Conservation (phyloP, 2,329 filamentous ascomycete species). For the Ophiostoma ips region DNA sequence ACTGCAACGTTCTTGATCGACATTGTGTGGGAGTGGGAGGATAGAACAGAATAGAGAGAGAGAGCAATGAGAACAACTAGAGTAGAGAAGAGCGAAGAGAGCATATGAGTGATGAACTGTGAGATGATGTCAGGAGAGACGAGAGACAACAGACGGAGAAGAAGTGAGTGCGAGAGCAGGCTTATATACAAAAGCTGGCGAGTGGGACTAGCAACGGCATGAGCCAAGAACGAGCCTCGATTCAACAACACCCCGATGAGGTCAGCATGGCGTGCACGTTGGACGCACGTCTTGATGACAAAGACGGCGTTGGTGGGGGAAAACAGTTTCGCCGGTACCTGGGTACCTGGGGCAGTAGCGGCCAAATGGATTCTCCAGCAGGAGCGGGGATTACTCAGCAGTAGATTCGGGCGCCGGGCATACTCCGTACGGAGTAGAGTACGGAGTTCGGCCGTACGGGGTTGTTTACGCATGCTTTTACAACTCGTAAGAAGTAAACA, state of each 20-base stretch:
- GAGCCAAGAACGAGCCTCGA: not conserved
- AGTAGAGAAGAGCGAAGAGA: too few species aligned
- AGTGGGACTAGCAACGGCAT: not conserved
- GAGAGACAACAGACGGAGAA: not conserved
- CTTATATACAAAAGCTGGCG: not conserved
- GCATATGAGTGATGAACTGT: too few species aligned
- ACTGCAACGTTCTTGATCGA: conserved; percentile 23
- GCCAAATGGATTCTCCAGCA: too few species aligned
- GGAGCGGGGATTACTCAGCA: not conserved
- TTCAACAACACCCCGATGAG: not conserved
- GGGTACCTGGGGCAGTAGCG: not conserved
- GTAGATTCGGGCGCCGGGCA: too few species aligned
- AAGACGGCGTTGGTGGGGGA: not conserved
- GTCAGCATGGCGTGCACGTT: not conserved
- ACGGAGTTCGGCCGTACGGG: too few species aligned
- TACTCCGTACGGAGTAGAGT: too few species aligned
- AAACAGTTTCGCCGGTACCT: not conserved
- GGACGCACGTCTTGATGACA: not conserved
- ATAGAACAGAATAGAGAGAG: not conserved
- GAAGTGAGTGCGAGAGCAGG: not conserved
- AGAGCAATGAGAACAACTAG: too few species aligned
- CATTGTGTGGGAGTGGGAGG: conserved; percentile 11
- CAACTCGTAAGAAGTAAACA: too few species aligned
- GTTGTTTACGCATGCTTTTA: too few species aligned
- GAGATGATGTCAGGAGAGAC: too few species aligned